These are phyloP conservation scores for Hypoxylon rickii DNA, from an alignment of 495 filamentous ascomycete genomes.

Conservation along the genomic window DNA sequence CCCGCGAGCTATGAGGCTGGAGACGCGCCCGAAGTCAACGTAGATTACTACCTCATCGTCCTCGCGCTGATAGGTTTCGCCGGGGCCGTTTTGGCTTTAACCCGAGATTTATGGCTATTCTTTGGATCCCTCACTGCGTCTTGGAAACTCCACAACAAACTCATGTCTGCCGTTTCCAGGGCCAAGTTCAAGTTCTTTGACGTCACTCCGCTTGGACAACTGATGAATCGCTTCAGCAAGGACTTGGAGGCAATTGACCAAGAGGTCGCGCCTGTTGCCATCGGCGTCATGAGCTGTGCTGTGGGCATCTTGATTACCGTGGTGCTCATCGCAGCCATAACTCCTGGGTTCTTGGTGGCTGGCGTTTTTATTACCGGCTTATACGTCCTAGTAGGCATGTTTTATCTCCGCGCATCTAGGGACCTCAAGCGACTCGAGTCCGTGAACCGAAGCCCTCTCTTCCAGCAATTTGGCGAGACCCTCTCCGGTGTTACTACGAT, in stretches of 20 bases:
- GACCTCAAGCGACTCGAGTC: conserved; percentile 96
- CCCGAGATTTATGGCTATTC: conserved; percentile 85
- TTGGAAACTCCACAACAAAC: conserved; percentile 75
- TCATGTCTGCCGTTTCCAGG: conserved; percentile 79
- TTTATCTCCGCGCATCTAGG: conserved; percentile 89
- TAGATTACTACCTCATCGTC: conserved; percentile 78
- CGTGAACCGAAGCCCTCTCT: conserved; percentile 90
- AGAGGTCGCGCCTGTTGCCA: conserved; percentile 89
- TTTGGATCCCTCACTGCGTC: conserved; percentile 90
- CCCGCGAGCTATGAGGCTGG: conserved; percentile 35
- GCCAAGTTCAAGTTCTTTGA: conserved; percentile 98
- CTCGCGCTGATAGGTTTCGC: conserved; percentile 78
- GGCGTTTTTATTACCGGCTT: conserved; percentile 82
- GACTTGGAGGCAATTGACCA: conserved; percentile 95
- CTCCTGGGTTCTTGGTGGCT: conserved; percentile 88
- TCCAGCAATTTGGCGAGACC: conserved; percentile 98
- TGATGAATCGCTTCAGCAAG: conserved; percentile 99
- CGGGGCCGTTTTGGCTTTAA: conserved; percentile 75
- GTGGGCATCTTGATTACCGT: conserved; percentile 82
- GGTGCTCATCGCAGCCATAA: conserved; percentile 87
- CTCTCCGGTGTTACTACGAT: conserved; percentile 96
- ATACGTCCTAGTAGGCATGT: conserved; percentile 80
- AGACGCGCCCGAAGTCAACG: conserved; percentile 65
- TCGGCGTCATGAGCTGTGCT: conserved; percentile 60
- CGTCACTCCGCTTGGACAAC: conserved; percentile 90